These are phyloP conservation scores for Toxoplasma gondii DNA, from an alignment of 169 alveolate species.

Conservation along the genomic window DNA sequence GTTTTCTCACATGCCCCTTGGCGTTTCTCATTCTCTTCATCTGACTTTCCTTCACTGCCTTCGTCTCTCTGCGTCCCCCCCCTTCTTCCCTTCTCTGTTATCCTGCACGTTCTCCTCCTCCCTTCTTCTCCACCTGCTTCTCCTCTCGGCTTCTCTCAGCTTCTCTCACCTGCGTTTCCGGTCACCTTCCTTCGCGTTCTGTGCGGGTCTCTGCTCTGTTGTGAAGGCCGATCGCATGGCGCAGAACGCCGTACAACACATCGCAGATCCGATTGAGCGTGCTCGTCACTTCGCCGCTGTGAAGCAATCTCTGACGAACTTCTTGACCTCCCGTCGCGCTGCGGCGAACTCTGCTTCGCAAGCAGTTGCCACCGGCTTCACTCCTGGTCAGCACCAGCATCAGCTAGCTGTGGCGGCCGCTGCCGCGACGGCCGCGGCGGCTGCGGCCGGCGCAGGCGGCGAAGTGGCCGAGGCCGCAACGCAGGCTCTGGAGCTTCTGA, in stretches of 20 bases:
- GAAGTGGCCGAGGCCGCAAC: conserved; percentile 42
- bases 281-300: conserved; percentile 35
- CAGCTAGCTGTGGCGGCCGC: conserved; percentile 29
- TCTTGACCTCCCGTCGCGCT: conserved; percentile 11
- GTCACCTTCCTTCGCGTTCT: neutral
- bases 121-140: neutral
- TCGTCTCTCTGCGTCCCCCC: neutral
- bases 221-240: conserved; percentile 51
- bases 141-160: too few species aligned
- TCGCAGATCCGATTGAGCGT: conserved; percentile 12
- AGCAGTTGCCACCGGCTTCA: neutral
- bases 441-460: conserved; percentile 25
- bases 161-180: neutral
- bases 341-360: neutral
- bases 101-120: neutral
- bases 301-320: conserved; percentile 32
- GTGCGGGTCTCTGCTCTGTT: neutral
- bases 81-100: neutral
- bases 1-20: neutral
- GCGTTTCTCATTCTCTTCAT: neutral
- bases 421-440: conserved; percentile 33
- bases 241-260: conserved; percentile 42
- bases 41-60: neutral
- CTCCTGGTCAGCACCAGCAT: conserved; percentile 26
- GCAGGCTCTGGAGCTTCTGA: conserved; percentile 14